phyloP scores from a whole-genome alignment of 768 basidiomycete genomes.

The Tylopilus plumbeoviolaceoides region DNA sequence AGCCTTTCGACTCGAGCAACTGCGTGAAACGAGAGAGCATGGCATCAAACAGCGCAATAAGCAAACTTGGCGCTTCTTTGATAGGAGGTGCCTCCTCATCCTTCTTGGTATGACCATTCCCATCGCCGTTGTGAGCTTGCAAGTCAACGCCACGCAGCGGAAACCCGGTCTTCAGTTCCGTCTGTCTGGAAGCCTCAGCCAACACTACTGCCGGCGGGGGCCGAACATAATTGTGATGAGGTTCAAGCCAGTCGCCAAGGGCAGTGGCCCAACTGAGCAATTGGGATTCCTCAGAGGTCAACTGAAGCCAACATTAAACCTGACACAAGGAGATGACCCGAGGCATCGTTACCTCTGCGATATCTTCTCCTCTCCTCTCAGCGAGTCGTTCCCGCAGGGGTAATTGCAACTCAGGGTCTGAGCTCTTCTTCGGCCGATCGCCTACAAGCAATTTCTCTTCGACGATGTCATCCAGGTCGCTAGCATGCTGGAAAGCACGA shows the following conservation, averaged over 20 bases:
- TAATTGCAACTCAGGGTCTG: conserved; percentile 44
- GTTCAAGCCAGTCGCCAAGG: conserved; percentile 72
- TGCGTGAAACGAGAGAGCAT: conserved; percentile 51
- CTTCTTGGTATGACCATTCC: conserved; percentile 52
- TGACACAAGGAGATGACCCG: neutral
- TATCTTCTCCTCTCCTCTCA: conserved; percentile 45
- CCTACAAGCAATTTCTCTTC: conserved; percentile 81
- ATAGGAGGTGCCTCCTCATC: conserved; percentile 69
- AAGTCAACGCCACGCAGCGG: conserved; percentile 62
- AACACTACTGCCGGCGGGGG: conserved; percentile 67
- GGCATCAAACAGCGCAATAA: conserved; percentile 58
- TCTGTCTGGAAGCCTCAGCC: conserved; percentile 71
- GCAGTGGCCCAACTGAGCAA: conserved; percentile 58
- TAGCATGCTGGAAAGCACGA: conserved; percentile 69
- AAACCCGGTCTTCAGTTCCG: conserved; percentile 65
- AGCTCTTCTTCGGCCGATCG: conserved; percentile 67
- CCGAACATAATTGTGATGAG: conserved; percentile 69
- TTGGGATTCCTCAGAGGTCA: conserved; percentile 59
- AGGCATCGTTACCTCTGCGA: conserved; percentile 43
- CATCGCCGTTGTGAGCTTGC: conserved; percentile 29
- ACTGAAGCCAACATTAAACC: conserved; percentile 35
- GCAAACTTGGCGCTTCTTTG: conserved; percentile 52
- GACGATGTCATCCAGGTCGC: conserved; percentile 74
- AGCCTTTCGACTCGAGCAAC: conserved; percentile 34
- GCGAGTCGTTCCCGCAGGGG: conserved; percentile 59